Conservation (phyloP, 768 basidiomycete genomes). For the Tulasnella sp. region DNA sequence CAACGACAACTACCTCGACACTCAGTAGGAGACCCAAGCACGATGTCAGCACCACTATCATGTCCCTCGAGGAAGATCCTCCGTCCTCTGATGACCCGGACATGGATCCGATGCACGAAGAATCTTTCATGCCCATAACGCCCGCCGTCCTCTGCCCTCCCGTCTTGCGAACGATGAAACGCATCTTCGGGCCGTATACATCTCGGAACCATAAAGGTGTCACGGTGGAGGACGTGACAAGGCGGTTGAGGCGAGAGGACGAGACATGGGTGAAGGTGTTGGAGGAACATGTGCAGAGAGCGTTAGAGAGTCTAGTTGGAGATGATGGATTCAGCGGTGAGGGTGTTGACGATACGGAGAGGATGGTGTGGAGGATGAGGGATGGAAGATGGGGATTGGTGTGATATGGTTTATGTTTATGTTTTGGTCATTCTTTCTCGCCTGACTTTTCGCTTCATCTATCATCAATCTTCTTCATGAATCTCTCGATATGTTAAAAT, state of each 20-base stretch:
- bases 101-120: constrained; percentile 35
- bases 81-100: constrained; percentile 47
- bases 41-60: constrained; percentile 25
- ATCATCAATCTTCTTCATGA: no score
- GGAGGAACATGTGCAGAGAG: constrained; percentile 53
- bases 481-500: no score
- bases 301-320: constrained; percentile 38
- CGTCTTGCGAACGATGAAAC: constrained; percentile 38
- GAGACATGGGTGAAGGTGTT: constrained; percentile 57
- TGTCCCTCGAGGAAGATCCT: constrained; percentile 28
- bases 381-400: no score
- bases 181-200: constrained; percentile 24
- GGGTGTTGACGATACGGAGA: constrained; percentile 31
- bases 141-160: constrained; percentile 38
- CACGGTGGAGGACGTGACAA: constrained; percentile 39
- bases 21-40: constrained; percentile 22
- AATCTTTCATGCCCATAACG: constrained; percentile 56
- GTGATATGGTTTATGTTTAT: no score
- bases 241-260: constrained; percentile 39
- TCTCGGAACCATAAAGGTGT: constrained; percentile 23
- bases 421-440: no score
- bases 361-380: constrained; percentile 17
- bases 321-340: constrained; percentile 29
- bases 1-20: constrained; percentile 21
- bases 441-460: no score